Conservation (phyloP, 2,329 filamentous ascomycete genomes). For the Chaetomiaceae sp. region DNA sequence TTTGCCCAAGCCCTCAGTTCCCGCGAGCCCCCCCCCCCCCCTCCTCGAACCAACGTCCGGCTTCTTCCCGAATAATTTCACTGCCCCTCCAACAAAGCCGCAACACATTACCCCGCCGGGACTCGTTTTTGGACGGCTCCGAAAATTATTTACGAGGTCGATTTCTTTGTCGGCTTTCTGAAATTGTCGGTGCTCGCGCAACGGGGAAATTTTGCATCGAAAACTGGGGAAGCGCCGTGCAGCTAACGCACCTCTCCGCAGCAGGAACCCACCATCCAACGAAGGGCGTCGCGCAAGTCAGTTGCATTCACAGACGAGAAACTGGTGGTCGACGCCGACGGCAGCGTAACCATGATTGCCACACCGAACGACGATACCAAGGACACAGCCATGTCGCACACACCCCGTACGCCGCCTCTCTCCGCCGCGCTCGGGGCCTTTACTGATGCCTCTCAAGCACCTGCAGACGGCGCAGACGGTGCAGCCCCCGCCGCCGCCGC, state of each 20-base stretch:
- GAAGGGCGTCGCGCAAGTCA: conserved; percentile 65
- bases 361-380: conserved; percentile 67
- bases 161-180: conserved; percentile 6
- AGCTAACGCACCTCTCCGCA: conserved; percentile 19
- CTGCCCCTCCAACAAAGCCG: conserved; percentile 20
- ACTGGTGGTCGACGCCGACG: conserved; percentile 84
- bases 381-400: conserved; percentile 76
- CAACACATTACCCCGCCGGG: background rate
- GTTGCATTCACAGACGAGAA: conserved; percentile 89
- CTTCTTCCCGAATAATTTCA: background rate
- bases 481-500: conserved; percentile 53
- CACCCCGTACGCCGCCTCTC: conserved; percentile 59
- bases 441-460: conserved; percentile 47
- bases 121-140: background rate
- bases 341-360: conserved; percentile 72
- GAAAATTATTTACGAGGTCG: background rate
- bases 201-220: conserved; percentile 8
- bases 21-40: conserved; percentile 7
- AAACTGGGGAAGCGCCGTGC: background rate
- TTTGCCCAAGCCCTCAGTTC: conserved; percentile 21
- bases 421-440: conserved; percentile 51
- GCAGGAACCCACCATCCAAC: conserved; percentile 34
- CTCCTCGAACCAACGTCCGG: conserved; percentile 3
- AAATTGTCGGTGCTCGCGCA: conserved; percentile 7
- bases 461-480: conserved; percentile 45